These are phyloP conservation scores for Ramularia endophylla DNA, from an alignment of 2,329 filamentous ascomycete species.

Conservation along the genomic window DNA sequence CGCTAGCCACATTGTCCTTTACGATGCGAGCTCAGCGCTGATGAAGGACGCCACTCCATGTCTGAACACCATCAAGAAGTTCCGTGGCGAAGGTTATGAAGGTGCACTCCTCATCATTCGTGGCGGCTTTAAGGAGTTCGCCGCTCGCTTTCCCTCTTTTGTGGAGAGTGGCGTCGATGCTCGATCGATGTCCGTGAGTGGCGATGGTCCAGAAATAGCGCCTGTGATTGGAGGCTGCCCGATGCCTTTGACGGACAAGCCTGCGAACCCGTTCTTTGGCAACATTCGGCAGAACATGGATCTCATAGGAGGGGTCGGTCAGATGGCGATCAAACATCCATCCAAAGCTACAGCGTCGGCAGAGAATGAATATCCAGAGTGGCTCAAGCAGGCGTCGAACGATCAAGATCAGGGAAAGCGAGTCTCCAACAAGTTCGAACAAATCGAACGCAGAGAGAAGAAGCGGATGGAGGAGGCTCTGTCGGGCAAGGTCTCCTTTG, in stretches of 20 bases:
- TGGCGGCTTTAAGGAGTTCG: conserved; percentile 75
- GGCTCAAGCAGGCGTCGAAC: conserved; percentile 67
- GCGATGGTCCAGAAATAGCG: conserved; percentile 52
- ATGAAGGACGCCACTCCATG: conserved; percentile 75
- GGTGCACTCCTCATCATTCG: conserved; percentile 70
- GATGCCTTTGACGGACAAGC: conserved; percentile 63
- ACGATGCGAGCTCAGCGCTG: conserved; percentile 71
- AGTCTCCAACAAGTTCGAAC: conserved; percentile 76
- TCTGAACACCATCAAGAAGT: conserved; percentile 89
- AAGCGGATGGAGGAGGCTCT: conserved; percentile 85
- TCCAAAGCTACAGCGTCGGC: conserved; percentile 43
- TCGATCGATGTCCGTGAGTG: conserved; percentile 36
- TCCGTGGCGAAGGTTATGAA: conserved; percentile 73
- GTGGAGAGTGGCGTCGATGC: conserved; percentile 46
- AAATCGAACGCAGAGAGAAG: conserved; percentile 79
- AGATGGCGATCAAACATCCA: conserved; percentile 59
- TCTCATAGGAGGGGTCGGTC: conserved; percentile 84
- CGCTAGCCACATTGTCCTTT: conserved; percentile 74
- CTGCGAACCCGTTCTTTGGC: conserved; percentile 83
- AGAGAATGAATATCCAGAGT: conserved; percentile 59
- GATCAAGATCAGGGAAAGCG: conserved; percentile 66
- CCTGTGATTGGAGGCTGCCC: conserved; percentile 86
- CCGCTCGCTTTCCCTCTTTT: conserved; percentile 57
- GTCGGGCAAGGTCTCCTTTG: conserved; percentile 54
- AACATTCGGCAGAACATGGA: conserved; percentile 98